A percentile compares a stretch with the other conserved stretches of the same genome.
phyloP scores from a whole-genome alignment of 768 basidiomycete genomes.

The Phanerochaete carnosa region DNA sequence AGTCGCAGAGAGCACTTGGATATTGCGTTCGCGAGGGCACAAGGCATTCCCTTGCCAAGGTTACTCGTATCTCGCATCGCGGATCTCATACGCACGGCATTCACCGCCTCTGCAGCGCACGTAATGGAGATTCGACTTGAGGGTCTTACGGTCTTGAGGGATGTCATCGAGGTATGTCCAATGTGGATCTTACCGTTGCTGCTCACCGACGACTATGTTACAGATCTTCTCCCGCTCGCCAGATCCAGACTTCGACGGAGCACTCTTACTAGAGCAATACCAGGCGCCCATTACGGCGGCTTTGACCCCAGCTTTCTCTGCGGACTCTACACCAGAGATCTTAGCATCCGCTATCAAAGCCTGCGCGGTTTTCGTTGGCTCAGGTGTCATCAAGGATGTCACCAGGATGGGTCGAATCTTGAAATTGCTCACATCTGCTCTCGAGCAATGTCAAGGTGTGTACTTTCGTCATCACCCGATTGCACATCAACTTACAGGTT shows the following conservation, averaged over 20 bases:
- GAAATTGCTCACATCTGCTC: slow-evolving; percentile 79
- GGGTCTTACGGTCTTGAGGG: slow-evolving; percentile 83
- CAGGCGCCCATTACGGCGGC: slow-evolving; percentile 98
- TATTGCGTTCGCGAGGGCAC: slow-evolving; percentile 60
- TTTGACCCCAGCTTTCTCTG: slow-evolving; percentile 91
- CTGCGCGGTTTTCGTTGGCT: slow-evolving; percentile 93
- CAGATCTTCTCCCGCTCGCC: slow-evolving; percentile 85
- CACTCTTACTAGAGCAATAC: slow-evolving; percentile 90
- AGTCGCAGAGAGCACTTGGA: slow-evolving; percentile 85
- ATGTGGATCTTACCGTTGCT: background rate
- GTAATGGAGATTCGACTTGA: slow-evolving; percentile 93
- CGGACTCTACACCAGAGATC: slow-evolving; percentile 95
- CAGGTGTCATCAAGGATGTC: slow-evolving; percentile 90
- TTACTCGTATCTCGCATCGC: slow-evolving; percentile 83
- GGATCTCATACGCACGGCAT: slow-evolving; percentile 96
- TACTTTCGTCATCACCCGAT: background rate
- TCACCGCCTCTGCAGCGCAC: slow-evolving; percentile 94
- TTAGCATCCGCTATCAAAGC: slow-evolving; percentile 88
- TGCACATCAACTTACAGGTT: background rate
- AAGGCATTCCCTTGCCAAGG: slow-evolving; percentile 53
- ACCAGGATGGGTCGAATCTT: slow-evolving; percentile 91
- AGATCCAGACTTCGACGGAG: slow-evolving; percentile 91
- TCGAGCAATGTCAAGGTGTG: slow-evolving; percentile 88
- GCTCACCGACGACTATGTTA: background rate
- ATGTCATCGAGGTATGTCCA: slow-evolving; percentile 82